These are phyloP conservation scores for Fusarium concolor DNA, from an alignment of 2,329 filamentous ascomycete species.

Conservation along the genomic window DNA sequence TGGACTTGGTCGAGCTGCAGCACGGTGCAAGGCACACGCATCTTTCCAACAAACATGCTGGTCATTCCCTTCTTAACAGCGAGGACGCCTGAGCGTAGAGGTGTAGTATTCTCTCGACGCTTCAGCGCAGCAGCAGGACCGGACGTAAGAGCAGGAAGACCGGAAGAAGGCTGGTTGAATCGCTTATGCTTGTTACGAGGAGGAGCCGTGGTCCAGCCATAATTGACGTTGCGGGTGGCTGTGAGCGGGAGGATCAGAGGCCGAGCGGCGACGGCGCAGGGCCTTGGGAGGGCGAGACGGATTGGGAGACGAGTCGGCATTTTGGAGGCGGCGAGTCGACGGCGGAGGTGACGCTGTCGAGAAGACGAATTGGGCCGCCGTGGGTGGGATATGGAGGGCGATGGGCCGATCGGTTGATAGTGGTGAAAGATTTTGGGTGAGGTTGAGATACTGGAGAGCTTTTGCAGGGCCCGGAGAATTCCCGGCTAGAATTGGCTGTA, in stretches of 20 bases:
- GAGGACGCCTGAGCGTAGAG: constrained; percentile 81
- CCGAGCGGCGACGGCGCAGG: constrained; percentile 49
- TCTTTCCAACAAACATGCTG: constrained; percentile 83
- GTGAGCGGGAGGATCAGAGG: constrained; percentile 60
- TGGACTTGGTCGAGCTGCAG: constrained; percentile 94
- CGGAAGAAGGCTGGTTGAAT: constrained; percentile 70
- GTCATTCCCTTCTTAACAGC: constrained; percentile 97
- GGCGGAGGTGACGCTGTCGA: constrained; percentile 18
- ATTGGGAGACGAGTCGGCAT: constrained; percentile 61
- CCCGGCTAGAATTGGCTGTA: constrained; percentile 20
- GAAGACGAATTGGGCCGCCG: constrained; percentile 28
- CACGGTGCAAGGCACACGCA: constrained; percentile 87
- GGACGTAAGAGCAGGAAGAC: constrained; percentile 66
- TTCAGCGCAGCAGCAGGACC: constrained; percentile 71
- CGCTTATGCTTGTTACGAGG: constrained; percentile 64
- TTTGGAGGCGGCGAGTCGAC: constrained; percentile 35
- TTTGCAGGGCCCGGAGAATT: constrained; percentile 42
- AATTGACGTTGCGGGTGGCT: constrained; percentile 63
- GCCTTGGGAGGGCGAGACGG: constrained; percentile 58
- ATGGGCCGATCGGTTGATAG: constrained; percentile 24
- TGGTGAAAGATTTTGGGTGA: constrained; percentile 43
- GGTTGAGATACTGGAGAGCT: constrained; percentile 32
- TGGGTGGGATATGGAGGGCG: constrained; percentile 18
- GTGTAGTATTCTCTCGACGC: constrained; percentile 69
- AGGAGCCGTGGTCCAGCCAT: constrained; percentile 71